These are phyloP conservation scores for Paramecium primaurelia DNA, from an alignment of 73 alveolate genomes.

Conservation along the genomic window DNA sequence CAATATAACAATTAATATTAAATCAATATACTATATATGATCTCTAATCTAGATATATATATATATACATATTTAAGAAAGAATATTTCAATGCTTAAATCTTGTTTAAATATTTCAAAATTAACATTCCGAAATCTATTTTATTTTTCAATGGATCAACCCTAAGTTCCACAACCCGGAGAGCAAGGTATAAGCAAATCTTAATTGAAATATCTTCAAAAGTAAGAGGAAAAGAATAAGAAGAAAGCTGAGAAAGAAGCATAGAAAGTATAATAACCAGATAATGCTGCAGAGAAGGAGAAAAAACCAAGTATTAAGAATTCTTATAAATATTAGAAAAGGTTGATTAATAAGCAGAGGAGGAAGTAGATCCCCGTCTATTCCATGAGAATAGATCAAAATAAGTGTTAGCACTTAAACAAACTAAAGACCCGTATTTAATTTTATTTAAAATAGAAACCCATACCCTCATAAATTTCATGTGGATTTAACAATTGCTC, in stretches of 20 bases:
- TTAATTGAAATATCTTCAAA: not conserved
- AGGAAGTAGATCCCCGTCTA: slow-evolving; percentile 89
- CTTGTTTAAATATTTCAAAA: slow-evolving; percentile 21
- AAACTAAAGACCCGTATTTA: slow-evolving; percentile 46
- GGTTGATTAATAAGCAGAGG: slow-evolving; percentile 78
- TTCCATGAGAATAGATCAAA: slow-evolving; percentile 89
- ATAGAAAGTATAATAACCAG: not conserved
- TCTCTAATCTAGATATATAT: not conserved
- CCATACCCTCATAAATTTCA: slow-evolving; percentile 97
- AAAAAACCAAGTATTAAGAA: not conserved
- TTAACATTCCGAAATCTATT: not conserved
- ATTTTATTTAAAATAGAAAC: slow-evolving; percentile 52
- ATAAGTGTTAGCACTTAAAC: slow-evolving; percentile 74
- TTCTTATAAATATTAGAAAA: not conserved
- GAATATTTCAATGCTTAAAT: slow-evolving; percentile 14
- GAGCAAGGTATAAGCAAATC: slow-evolving; percentile 12
- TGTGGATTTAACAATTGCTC: slow-evolving; percentile 78
- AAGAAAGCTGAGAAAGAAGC: not conserved
- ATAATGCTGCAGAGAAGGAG: not conserved
- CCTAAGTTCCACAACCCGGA: not conserved
- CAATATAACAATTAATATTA: not conserved
- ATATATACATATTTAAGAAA: not conserved
- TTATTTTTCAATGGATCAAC: not conserved
- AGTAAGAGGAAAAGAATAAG: not conserved
- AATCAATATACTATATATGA: not conserved